Evolutionary conservation across 2,329 filamentous ascomycete species (phyloP).

Genomic region (Fusarium caatingaense): DNA sequence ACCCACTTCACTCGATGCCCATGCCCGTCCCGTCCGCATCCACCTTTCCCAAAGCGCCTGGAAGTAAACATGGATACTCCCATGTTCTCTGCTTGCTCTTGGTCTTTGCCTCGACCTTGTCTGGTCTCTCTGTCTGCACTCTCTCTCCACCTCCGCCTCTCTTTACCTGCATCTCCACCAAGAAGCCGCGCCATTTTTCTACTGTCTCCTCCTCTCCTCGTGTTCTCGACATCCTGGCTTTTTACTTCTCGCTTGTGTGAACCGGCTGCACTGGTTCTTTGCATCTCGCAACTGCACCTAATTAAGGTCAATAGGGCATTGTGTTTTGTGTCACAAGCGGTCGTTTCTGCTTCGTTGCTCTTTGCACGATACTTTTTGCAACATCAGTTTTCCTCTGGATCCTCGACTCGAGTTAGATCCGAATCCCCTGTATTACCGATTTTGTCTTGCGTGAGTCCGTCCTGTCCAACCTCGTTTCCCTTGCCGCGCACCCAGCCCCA

Average conservation of each 20-base stretch:
- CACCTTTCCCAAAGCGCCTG: constrained; percentile 42
- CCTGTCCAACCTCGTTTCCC: constrained; percentile 33
- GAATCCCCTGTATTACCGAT: constrained; percentile 36
- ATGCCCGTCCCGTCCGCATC: constrained; percentile 39
- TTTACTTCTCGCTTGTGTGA: constrained; percentile 14
- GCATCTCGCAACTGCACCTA: constrained; percentile 5
- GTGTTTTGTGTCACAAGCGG: constrained; percentile 30
- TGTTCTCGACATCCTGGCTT: constrained; percentile 38
- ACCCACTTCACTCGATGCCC: neutral
- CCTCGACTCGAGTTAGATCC: constrained; percentile 48
- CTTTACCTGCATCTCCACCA: constrained; percentile 26
- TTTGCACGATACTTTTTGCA: constrained; percentile 38
- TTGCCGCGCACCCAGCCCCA: constrained; percentile 27
- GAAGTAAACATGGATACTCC: constrained; percentile 42
- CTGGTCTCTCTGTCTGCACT: constrained; percentile 13
- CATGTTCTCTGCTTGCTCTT: constrained; percentile 15
- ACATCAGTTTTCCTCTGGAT: constrained; percentile 36
- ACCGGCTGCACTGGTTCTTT: constrained; percentile 27
- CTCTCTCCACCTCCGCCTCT: constrained; percentile 25
- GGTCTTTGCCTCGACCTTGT: constrained; percentile 27
- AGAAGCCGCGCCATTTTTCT: constrained; percentile 33
- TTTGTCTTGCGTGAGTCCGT: constrained; percentile 42
- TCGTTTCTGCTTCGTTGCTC: constrained; percentile 28
- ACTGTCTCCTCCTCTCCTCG: constrained; percentile 30
- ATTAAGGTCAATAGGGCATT: constrained; percentile 6